Evolutionary conservation across 2,329 filamentous ascomycete genomes (phyloP), one percentile per base, ranked within the genome.

Genomic region (Cadophora malorum): DNA sequence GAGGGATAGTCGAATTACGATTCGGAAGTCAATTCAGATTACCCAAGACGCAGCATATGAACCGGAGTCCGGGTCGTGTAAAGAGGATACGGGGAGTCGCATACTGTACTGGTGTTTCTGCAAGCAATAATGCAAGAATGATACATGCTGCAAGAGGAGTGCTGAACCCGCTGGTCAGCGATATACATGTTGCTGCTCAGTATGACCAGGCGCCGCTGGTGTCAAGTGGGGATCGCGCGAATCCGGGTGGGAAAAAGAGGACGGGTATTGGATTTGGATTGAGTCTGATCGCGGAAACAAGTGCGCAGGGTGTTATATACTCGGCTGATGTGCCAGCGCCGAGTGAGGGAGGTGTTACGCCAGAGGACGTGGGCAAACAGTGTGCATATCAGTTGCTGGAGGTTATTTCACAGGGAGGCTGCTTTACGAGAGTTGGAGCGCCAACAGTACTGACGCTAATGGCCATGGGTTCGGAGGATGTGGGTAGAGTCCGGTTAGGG

Each of bases 401-500:
- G 80, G 86, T 89, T 25, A 90, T 98, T 69, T 87, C 87, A 63
- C 87, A 90, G 74, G 95, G 94, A 12, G 96, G 96, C 0, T 97
- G 93, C 78, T 91, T 92, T 3, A 90, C 89, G 64, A 84, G 84
- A 16, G 85, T 91, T 3, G 91, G 93, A 2, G 89, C 90, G 5
- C 84, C 88, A 3, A 95, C 91, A 0, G 85, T 97, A 71, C 80
- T 99, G 64, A 92, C 90, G 21, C 83, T 99, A 70, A 99, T 99
- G 96, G 93, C 94, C 41, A 98, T 99, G 96, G 96, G 96, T 0
- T 93, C 91, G 0, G 96, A 98, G 78, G 96, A 99, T 79, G 94
- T 99, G 16, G 96, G 96, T 4, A 87, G 96, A 68, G 79, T 99
- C 72, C 88, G 92, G 70, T 78, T 99, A 67, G 93, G 94, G 38